These are phyloP conservation scores for Sungouiozyma intestinalis DNA, from an alignment of 805 yeast genomes.

Conservation along the genomic window DNA sequence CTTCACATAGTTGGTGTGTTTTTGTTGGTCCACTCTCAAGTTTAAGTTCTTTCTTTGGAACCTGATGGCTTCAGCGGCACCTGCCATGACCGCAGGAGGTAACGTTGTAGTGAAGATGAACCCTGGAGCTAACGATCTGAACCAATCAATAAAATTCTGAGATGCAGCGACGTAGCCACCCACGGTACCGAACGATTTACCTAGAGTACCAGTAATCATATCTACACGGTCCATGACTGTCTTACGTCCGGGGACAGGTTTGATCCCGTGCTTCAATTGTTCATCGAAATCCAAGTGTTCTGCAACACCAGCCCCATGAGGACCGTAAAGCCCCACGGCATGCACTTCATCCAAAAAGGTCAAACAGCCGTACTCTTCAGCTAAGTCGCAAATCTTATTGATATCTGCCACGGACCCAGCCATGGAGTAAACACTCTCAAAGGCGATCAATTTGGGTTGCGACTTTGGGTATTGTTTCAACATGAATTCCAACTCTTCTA, in stretches of 20 bases:
- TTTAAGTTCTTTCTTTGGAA: constrained; percentile 67
- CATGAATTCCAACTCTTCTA: constrained; percentile 69
- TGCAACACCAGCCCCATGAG: constrained; percentile 99
- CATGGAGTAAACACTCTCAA: constrained; percentile 97
- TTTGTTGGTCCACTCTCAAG: constrained; percentile 78
- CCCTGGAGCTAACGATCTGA: constrained; percentile 94
- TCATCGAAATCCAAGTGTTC: constrained; percentile 88
- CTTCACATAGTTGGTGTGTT: constrained; percentile 78
- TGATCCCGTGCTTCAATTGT: constrained; percentile 59
- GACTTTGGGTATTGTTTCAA: constrained; percentile 72
- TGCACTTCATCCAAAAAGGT: constrained; percentile 98
- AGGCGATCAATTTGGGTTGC: constrained; percentile 92
- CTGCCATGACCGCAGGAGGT: constrained; percentile 98
- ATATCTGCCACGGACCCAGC: constrained; percentile 96
- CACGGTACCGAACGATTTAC: constrained; percentile 93
- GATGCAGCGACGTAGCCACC: constrained; percentile 97
- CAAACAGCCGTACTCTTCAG: constrained; percentile 94
- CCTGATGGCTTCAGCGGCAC: constrained; percentile 79
- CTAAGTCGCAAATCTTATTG: constrained; percentile 83
- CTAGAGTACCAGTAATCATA: constrained; percentile 94
- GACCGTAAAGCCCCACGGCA: constrained; percentile 98
- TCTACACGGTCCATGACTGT: constrained; percentile 86
- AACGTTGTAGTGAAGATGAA: constrained; percentile 93
- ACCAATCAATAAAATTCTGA: constrained; percentile 78
- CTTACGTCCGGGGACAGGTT: constrained; percentile 32